Percentiles rank a stretch among this genome's conserved stretches.
Evolutionary conservation across 768 basidiomycete genomes (phyloP).

Genomic region (Agrocybe pediades): DNA sequence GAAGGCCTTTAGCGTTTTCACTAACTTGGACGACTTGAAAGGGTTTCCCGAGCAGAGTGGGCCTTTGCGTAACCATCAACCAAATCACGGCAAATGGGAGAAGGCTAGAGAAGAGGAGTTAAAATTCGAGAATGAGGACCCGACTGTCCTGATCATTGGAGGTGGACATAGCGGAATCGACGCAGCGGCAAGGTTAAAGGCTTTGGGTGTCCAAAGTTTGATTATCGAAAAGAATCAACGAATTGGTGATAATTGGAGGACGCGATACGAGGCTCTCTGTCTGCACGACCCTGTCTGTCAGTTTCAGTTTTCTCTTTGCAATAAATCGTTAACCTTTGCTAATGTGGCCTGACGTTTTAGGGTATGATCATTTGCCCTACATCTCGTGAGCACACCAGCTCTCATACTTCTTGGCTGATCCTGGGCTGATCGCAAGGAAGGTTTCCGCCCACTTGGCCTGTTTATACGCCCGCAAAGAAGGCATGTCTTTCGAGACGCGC

Average conservation of each 20-base stretch:
- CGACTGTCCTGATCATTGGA: conserved; percentile 63
- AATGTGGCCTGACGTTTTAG: conserved; percentile 26
- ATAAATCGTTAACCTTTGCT: conserved; percentile 6
- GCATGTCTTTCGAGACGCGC: too few relatives aligned
- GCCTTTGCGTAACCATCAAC: conserved; percentile 37
- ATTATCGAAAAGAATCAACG: conserved; percentile 65
- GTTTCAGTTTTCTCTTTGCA: conserved; percentile 19
- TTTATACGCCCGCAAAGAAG: conserved; percentile 30
- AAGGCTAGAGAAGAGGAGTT: conserved; percentile 40
- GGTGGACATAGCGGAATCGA: conserved; percentile 71
- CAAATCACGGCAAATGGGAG: conserved; percentile 60
- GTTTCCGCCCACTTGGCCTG: conserved; percentile 34
- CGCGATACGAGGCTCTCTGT: conserved; percentile 66
- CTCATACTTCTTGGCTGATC: conserved; percentile 24
- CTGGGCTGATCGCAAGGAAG: conserved; percentile 7
- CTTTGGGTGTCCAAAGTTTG: conserved; percentile 53
- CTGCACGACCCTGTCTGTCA: conserved; percentile 70
- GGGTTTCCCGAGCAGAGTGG: conserved; percentile 53
- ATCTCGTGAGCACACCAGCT: conserved; percentile 43
- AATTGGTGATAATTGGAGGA: conserved; percentile 68
- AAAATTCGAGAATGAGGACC: conserved; percentile 51
- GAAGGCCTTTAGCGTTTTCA: conserved; percentile 63
- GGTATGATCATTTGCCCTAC: conserved; percentile 62
- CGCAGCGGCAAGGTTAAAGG: conserved; percentile 65
- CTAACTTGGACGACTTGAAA: conserved; percentile 58